phyloP scores from a whole-genome alignment of 2,329 filamentous ascomycete genomes.

The Fusarium cicatricum region DNA sequence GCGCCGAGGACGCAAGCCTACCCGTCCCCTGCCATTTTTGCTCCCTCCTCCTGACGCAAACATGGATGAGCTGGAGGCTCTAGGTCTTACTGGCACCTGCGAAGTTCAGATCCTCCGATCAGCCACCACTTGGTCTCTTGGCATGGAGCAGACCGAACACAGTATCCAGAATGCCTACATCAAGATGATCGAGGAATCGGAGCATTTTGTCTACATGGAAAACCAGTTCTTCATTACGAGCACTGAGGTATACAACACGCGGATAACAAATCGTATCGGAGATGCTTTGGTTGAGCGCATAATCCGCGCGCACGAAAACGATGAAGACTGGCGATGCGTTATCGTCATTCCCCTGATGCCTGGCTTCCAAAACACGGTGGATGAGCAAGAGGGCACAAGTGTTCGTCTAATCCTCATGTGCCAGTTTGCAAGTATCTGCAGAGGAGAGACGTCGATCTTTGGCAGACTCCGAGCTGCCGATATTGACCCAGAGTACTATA shows the following conservation, averaged over 20 bases:
- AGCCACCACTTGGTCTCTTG: slow-evolving; percentile 89
- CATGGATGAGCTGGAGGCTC: slow-evolving; percentile 81
- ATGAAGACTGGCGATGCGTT: slow-evolving; percentile 89
- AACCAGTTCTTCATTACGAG: slow-evolving; percentile 99
- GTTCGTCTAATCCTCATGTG: slow-evolving; percentile 96
- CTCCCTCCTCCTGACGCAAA: slow-evolving; percentile 94
- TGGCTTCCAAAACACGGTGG: slow-evolving; percentile 97
- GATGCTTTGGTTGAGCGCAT: slow-evolving; percentile 94
- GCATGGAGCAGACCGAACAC: slow-evolving; percentile 85
- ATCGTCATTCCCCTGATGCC: slow-evolving; percentile 95
- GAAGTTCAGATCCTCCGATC: slow-evolving; percentile 96
- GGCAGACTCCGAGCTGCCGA: slow-evolving; percentile 79
- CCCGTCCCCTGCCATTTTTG: slow-evolving; percentile 90
- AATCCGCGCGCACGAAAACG: slow-evolving; percentile 81
- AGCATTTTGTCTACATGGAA: slow-evolving; percentile 98
- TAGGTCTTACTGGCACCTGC: slow-evolving; percentile 92
- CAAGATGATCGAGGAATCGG: slow-evolving; percentile 92
- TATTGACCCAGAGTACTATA: slow-evolving; percentile 94
- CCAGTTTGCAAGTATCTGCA: slow-evolving; percentile 94
- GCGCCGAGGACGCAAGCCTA: slow-evolving; percentile 89
- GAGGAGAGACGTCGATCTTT: slow-evolving; percentile 92
- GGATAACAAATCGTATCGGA: slow-evolving; percentile 91
- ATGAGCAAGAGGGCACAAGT: slow-evolving; percentile 92
- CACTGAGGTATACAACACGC: slow-evolving; percentile 85
- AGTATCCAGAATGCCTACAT: slow-evolving; percentile 97